Conservation (phyloP, 2,329 filamentous ascomycete species). For the Apiospora pterosperma region DNA sequence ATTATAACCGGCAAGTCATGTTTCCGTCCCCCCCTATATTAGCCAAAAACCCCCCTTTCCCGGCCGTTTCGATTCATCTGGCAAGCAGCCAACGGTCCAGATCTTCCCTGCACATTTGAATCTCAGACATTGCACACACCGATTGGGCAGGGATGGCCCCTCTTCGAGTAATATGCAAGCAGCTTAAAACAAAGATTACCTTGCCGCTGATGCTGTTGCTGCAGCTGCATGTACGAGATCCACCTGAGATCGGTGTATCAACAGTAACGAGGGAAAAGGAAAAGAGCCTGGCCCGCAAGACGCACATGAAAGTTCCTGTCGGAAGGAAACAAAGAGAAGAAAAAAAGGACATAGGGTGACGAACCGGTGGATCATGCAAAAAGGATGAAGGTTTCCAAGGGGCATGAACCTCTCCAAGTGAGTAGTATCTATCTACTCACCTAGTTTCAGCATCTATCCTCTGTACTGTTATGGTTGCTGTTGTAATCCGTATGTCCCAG, state of each 20-base stretch:
- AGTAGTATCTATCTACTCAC: neutral
- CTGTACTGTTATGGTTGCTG: no score
- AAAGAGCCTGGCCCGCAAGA: no score
- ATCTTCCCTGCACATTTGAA: neutral
- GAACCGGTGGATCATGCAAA: neutral
- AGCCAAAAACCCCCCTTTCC: neutral
- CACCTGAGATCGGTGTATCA: neutral
- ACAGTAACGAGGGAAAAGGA: neutral
- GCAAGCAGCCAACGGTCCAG: neutral
- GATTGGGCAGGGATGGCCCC: neutral
- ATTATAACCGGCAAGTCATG: neutral
- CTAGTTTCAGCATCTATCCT: neutral
- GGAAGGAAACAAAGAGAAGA: neutral
- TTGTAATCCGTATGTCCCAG: constrained; percentile 14
- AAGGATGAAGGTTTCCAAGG: neutral
- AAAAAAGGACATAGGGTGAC: neutral
- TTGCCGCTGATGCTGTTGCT: no score
- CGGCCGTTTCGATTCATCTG: neutral
- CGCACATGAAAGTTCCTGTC: no score
- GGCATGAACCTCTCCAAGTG: neutral
- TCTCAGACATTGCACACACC: neutral
- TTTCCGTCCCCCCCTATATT: neutral
- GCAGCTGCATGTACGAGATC: neutral
- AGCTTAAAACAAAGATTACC: neutral
- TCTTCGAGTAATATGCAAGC: neutral